A percentile compares a stretch with the other conserved stretches of the same genome.
phyloP scores from a whole-genome alignment of 202 grass and related monocot species.

The Panicum hallii region DNA sequence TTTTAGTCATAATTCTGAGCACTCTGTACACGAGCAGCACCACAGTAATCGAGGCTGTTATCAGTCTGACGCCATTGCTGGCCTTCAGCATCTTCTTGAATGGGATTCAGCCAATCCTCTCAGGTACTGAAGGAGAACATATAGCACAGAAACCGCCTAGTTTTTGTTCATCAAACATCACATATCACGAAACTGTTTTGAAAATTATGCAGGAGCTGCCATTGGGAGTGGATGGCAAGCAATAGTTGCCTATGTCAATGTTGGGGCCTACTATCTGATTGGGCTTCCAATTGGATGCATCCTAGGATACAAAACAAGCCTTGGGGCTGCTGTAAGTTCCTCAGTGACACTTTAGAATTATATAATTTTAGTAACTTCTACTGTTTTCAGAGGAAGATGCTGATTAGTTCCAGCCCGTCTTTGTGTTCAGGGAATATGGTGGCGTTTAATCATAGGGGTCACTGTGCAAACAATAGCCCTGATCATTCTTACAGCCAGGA shows the following conservation, averaged over 20 bases:
- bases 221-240: constrained; percentile 83
- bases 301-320: constrained; percentile 71
- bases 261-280: constrained; percentile 72
- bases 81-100: constrained; percentile 87
- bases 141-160: not conserved
- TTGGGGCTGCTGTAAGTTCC: constrained; percentile 55
- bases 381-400: not conserved
- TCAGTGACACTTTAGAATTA: not conserved
- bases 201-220: constrained; percentile 56
- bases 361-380: not conserved
- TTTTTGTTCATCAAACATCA: not conserved
- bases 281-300: constrained; percentile 76
- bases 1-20: constrained; percentile 63
- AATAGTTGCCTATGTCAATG: constrained; percentile 76
- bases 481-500: constrained; percentile 70
- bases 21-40: constrained; percentile 68
- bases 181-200: not conserved
- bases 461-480: constrained; percentile 62
- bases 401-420: not conserved
- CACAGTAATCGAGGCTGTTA: constrained; percentile 52
- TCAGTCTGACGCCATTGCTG: constrained; percentile 56
- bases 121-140: constrained; percentile 47
- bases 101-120: constrained; percentile 84
- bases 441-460: constrained; percentile 74
- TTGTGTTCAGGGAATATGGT: constrained; percentile 73